Conservation (phyloP, 2,329 filamentous ascomycete species). For the Mollisiaceae sp. region DNA sequence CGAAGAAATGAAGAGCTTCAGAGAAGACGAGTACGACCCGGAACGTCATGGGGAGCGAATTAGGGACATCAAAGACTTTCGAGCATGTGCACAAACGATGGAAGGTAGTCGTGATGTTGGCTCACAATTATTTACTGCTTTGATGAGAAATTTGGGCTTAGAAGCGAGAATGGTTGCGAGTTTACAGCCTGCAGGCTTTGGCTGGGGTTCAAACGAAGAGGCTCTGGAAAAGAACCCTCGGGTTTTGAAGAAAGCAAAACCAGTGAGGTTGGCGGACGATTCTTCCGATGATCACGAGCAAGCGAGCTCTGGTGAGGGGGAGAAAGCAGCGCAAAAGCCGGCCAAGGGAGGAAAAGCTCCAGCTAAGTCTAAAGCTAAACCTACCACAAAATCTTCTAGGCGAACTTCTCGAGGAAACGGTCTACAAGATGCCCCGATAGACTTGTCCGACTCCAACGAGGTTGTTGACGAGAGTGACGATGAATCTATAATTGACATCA, state of each 20-base stretch:
- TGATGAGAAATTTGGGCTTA: conserved; percentile 79
- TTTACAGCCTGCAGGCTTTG: conserved; percentile 85
- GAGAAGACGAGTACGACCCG: conserved; percentile 62
- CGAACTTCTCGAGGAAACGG: conserved; percentile 36
- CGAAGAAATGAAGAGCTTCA: conserved; percentile 73
- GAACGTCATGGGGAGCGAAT: conserved; percentile 79
- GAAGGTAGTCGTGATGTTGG: conserved; percentile 86
- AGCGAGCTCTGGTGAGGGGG: conserved; percentile 32
- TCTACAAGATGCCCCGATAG: conserved; percentile 46
- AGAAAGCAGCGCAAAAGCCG: conserved; percentile 31
- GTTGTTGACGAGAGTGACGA: conserved; percentile 54
- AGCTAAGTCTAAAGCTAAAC: conserved; percentile 27
- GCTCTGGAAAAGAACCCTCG: conserved; percentile 54
- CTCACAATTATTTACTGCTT: conserved; percentile 85
- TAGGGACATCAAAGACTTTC: conserved; percentile 68
- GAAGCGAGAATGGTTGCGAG: conserved; percentile 85
- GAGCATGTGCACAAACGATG: conserved; percentile 69
- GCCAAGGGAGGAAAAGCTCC: conserved; percentile 33
- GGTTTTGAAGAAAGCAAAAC: conserved; percentile 48
- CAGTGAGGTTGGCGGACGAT: conserved; percentile 10
- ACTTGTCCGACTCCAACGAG: conserved; percentile 55
- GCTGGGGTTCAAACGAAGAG: conserved; percentile 87
- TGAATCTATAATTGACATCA: conserved; percentile 62
- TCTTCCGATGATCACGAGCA: conserved; percentile 19
- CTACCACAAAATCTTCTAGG: conserved; percentile 30